Base-by-base conservation (phyloP, 345 rosid genomes). In the Excoecaria cochinchinensis region DNA sequence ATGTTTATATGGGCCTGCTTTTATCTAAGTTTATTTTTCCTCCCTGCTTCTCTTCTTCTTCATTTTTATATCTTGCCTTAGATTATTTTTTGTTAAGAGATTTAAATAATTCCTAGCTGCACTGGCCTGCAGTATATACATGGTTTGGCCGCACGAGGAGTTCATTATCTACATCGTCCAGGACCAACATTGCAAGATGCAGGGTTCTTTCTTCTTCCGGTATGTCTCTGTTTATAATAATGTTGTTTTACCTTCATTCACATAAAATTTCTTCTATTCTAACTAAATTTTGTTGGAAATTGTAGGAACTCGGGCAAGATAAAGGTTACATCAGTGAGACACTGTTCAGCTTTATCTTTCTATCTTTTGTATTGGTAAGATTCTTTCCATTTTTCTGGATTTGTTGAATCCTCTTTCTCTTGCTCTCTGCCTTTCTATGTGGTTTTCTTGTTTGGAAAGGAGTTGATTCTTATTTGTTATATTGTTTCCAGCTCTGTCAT, bases 71-170 rank as follows among this genome's bases (percentile, higher is more conserved):
- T 36, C 52, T 6, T 4, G 11, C 25, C 56, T 24, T 44, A 21
- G 16, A 25, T 38, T 71, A 15, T 31, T 31, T 52, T 67, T 60
- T 31, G 31, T 69, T 15, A 15, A 60, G 55, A 25, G 39, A 58
- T 67, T 17, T 39, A 48, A 64, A 53, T 56, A n/a, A 38, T 4
- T 59, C 10, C 46, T 8, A 39, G 21, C 22, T 47, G 36, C 19
- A 19, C 14, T 56, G 67, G 31, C 65, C 71, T 56, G 77, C 97
- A 93, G 99, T 95, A 95, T 76, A 80, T 95, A 76, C 99, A 95
- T 85, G 97, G 97, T 70, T 80, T 92, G 78, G 94, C 99, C 80
- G 99, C 98, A 22, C 82, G 90, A 57, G 99, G 99, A 83, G 94
- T 95, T 76, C 99, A 93, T 83, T 95, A 93, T 84, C 66, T 95